phyloP scores from a whole-genome alignment of 495 filamentous ascomycete species.

The Emericellopsis terricola region DNA sequence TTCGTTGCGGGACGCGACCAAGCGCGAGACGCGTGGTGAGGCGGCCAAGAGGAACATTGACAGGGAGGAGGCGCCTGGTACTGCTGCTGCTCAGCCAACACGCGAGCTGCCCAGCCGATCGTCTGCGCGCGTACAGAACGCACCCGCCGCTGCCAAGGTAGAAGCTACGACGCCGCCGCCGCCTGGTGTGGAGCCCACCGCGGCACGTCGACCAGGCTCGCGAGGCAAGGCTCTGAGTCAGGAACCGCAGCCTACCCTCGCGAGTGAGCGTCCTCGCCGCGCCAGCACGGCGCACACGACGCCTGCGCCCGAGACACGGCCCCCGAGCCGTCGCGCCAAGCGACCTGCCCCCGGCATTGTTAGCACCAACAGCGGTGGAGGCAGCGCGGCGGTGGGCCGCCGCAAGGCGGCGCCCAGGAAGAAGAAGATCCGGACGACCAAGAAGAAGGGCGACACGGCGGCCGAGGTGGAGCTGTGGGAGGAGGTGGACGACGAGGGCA shows the following conservation, averaged over 20 bases:
- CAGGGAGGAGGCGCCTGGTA: no score
- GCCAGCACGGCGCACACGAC: slow-evolving; percentile 39
- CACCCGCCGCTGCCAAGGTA: no score
- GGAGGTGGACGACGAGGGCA: slow-evolving; percentile 44
- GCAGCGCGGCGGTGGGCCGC: slow-evolving; percentile 54
- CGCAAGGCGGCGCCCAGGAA: slow-evolving; percentile 62
- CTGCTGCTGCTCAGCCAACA: no score
- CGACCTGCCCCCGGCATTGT: slow-evolving; percentile 64
- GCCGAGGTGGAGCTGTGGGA: slow-evolving; percentile 24
- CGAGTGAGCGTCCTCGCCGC: slow-evolving; percentile 32
- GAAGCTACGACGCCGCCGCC: no score
- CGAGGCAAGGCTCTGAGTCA: slow-evolving; percentile 30
- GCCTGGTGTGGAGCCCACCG: neutral
- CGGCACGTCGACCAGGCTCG: slow-evolving; percentile 21
- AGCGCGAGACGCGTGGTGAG: slow-evolving; percentile 3
- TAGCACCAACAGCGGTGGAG: slow-evolving; percentile 49
- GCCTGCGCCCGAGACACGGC: slow-evolving; percentile 28
- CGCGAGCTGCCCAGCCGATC: no score
- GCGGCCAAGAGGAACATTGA: slow-evolving; percentile 1
- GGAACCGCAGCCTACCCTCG: slow-evolving; percentile 26
- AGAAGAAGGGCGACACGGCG: slow-evolving; percentile 18
- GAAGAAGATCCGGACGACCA: slow-evolving; percentile 34
- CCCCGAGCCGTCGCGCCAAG: slow-evolving; percentile 34
- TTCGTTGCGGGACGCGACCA: slow-evolving; percentile 1
- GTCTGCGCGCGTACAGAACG: no score